Base-by-base conservation (phyloP, 1,284 basidiomycete genomes). In the Bondarzewia mesenterica region DNA sequence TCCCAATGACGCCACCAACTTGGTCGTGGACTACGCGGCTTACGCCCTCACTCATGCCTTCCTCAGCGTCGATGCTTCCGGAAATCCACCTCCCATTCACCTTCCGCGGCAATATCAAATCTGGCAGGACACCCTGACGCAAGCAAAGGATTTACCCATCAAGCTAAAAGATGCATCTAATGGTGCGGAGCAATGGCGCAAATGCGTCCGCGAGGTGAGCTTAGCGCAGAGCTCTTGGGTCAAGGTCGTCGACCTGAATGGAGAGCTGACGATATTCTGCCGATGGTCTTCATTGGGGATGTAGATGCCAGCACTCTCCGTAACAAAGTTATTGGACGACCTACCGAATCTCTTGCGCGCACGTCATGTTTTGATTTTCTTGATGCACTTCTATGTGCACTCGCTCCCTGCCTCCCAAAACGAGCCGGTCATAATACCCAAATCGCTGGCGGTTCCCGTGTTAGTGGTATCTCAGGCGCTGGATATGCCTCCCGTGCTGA, bases 361-460 rank as follows among this genome's bases (percentile, higher is more conserved):
- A 4, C 72, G 77, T 54, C 58, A 75, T 32, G 71, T 78, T 41
- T 66, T 79, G 44, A 63, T 74, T 2, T 78, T 73, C 63, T 65
- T 79, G 20, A 60, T 67, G 4, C 76, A 79, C 62, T 73, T 76
- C 53, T 79, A 77, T 65, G 68, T 74, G 38, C 75, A 80, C 61
- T 64, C 65, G 6, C 61, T 64, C 32, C 60, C 58, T 36, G 14
- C 38, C 14, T 18, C 38, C 8, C n/a, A 8, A 3, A 4, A 10
- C 3, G 21, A 21, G 25, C 16, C 16, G 8, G 51, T 58, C 26
- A 46, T 51, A 8, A 64, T 77, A 26, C 75, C 75, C 12, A 57
- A 65, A 2, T 62, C 68, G 10, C 62, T 80, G 46, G 68, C 76
- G 1, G 58, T 75, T 4, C 78, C 75, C 0, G 62, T 74, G 14